Evolutionary conservation across 2,329 filamentous ascomycete genomes (phyloP).

Genomic region (Diaporthe sp.): DNA sequence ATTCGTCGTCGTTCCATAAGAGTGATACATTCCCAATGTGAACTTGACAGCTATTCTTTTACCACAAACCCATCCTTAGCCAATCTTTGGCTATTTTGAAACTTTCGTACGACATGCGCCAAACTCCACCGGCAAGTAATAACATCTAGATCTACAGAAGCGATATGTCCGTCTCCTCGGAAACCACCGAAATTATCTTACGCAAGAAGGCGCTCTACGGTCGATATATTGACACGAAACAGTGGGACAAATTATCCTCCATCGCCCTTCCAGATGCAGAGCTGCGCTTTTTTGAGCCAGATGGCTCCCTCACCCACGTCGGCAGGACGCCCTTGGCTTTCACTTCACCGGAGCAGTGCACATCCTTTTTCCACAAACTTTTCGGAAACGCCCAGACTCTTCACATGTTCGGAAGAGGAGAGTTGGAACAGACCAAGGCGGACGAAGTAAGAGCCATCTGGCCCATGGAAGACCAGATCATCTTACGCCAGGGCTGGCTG

Average conservation of each 20-base stretch:
- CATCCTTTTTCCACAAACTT: constrained; percentile 43
- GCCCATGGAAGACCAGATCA: constrained; percentile 17
- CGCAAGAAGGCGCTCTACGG: constrained; percentile 46
- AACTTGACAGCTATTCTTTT: no score
- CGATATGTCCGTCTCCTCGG: constrained; percentile 38
- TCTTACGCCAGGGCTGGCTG: background rate
- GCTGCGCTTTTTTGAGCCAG: constrained; percentile 38
- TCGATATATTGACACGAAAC: constrained; percentile 47
- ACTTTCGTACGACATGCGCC: no score
- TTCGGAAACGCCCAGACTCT: constrained; percentile 44
- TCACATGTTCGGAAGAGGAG: constrained; percentile 45
- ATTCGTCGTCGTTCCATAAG: fast-evolving
- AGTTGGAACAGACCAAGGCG: constrained; percentile 44
- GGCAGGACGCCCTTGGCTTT: constrained; percentile 12
- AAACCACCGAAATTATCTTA: constrained; percentile 44
- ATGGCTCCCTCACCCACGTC: background rate
- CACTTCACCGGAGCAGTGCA: constrained; percentile 33
- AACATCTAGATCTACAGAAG: no score
- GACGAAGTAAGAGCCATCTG: constrained; percentile 47
- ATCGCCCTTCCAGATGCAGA: constrained; percentile 44
- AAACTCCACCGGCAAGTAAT: background rate
- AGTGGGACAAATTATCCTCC: constrained; percentile 44
- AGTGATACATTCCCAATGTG: background rate
- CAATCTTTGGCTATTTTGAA: background rate
- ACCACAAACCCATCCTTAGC: background rate